Base-by-base conservation (phyloP, 2,329 filamentous ascomycete genomes). In the Emergomyces orientalis region DNA sequence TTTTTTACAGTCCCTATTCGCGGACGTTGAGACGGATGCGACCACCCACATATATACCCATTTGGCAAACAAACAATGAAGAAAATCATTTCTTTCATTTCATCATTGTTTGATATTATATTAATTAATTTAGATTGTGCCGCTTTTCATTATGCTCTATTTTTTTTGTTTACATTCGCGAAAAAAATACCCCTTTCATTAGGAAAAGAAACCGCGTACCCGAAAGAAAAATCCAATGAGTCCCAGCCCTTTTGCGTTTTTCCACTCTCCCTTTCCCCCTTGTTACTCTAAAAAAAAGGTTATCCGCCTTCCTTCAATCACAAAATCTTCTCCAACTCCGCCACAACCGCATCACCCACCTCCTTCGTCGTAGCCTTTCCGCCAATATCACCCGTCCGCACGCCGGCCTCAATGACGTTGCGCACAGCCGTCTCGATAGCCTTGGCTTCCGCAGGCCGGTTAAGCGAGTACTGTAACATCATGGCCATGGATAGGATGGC, bases 381-480 rank as follows among this genome's bases (percentile, higher is more conserved):
- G 57, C 90, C 91, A 68, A 97, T 89, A 74, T 97, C 93, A 74
- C 84, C 88, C 19, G 93, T 97, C 66, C 86, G 82, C 57, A 92
- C 77, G 43, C 90, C 90, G 62, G 80, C 83, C 74, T 97, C 91
- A 66, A 97, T 88, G 60, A 90, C 88, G 62, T 82, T 84, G 73
- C 85, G 84, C 59, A 96, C 91, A 3, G 92, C 91, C 64, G 86
- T 82, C 78, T 97, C 91, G 66, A 97, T 85, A 59, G 87, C 85
- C 65, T 84, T 82, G 41, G 92, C 89, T 76, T 97, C 88, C 59
- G 85, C 82, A 37, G 88, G 86, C 68, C 92, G 84, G 71, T 86
- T 86, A 64, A 97, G 84, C 17, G 91, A 96, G 82, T 97, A 97
- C 73, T 91, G 88, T 71, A 97, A 84, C 88, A 99, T 90, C 91